These are phyloP conservation scores for Avena atlantica DNA, from an alignment of 176 grass and related monocot species.

Conservation along the genomic window DNA sequence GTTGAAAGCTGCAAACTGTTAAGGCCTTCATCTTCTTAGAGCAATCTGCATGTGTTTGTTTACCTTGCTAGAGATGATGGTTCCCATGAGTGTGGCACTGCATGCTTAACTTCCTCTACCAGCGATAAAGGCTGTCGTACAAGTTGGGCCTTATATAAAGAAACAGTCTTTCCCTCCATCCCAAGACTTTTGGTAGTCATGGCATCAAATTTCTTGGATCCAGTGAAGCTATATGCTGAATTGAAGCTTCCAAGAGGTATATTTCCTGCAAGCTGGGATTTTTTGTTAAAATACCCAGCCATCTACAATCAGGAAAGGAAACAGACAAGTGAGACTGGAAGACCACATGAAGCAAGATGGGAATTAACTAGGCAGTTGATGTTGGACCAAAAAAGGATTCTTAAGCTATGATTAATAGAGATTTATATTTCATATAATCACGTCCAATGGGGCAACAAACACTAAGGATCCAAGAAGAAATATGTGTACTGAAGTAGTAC, in stretches of 20 bases:
- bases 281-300: slow-evolving; percentile 67
- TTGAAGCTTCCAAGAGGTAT: slow-evolving; percentile 65
- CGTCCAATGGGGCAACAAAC: background rate
- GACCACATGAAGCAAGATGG: too few species aligned
- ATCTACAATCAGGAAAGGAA: slow-evolving; percentile 50
- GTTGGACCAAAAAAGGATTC: slow-evolving; percentile 28
- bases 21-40: slow-evolving; percentile 19
- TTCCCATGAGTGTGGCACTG: slow-evolving; percentile 65
- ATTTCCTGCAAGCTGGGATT: slow-evolving; percentile 51
- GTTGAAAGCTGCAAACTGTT: slow-evolving; percentile 36
- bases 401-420: slow-evolving; percentile 1
- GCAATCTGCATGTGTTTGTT: slow-evolving; percentile 8
- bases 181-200: slow-evolving; percentile 60
- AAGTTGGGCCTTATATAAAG: slow-evolving; percentile 58
- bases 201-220: slow-evolving; percentile 67
- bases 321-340: background rate
- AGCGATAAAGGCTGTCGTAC: slow-evolving; percentile 38
- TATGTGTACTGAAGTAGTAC: background rate
- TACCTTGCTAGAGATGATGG: slow-evolving; percentile 66
- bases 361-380: background rate
- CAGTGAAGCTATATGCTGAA: slow-evolving; percentile 64
- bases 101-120: slow-evolving; percentile 50
- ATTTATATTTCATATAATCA: background rate
- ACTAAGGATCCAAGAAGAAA: background rate
- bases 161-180: slow-evolving; percentile 52